Evolutionary conservation across 225 moss, liverwort and hornwort species (phyloP).

Genomic region (Bryoerythrophyllum caledonicum): DNA sequence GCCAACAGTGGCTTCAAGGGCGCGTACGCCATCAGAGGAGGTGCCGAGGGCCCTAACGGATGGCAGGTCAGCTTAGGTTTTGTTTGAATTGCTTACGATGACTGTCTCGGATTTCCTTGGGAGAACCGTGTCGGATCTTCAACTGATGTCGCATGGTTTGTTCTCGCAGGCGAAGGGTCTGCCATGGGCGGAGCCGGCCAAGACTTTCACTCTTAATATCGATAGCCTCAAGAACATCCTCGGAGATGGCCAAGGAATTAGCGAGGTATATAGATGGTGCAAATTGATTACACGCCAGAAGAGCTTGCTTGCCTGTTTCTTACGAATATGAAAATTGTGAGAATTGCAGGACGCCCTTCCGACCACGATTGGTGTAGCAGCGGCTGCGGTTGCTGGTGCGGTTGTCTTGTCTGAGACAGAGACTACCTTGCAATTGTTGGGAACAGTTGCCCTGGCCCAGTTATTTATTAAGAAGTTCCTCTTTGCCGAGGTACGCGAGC

Average conservation of each 20-base stretch:
- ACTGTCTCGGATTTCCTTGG: no score
- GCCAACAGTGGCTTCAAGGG: constrained; percentile 72
- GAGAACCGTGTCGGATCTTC: not conserved
- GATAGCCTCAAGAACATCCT: constrained; percentile 46
- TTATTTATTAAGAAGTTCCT: constrained; percentile 78
- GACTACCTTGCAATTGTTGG: constrained; percentile 74
- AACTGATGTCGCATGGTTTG: constrained; percentile 6
- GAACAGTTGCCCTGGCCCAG: constrained; percentile 76
- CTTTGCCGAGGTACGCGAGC: constrained; percentile 59
- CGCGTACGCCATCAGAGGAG: constrained; percentile 76
- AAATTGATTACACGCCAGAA: no score
- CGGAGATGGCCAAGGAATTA: constrained; percentile 22
- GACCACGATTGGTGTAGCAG: constrained; percentile 68
- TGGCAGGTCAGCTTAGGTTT: constrained; percentile 51
- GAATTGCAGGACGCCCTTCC: constrained; percentile 49
- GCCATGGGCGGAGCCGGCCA: constrained; percentile 67
- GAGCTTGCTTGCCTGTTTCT: not conserved
- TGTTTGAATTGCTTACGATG: no score
- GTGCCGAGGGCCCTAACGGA: constrained; percentile 67
- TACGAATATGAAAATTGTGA: not conserved
- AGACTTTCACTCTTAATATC: constrained; percentile 58
- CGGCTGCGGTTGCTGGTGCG: constrained; percentile 77
- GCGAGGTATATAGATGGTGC: not conserved
- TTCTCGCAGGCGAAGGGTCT: constrained; percentile 53
- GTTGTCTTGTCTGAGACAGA: constrained; percentile 86